Evolutionary conservation across 2,329 filamentous ascomycete genomes (phyloP), one percentile per base, ranked within the genome.

Genomic region (Onygenales sp.): DNA sequence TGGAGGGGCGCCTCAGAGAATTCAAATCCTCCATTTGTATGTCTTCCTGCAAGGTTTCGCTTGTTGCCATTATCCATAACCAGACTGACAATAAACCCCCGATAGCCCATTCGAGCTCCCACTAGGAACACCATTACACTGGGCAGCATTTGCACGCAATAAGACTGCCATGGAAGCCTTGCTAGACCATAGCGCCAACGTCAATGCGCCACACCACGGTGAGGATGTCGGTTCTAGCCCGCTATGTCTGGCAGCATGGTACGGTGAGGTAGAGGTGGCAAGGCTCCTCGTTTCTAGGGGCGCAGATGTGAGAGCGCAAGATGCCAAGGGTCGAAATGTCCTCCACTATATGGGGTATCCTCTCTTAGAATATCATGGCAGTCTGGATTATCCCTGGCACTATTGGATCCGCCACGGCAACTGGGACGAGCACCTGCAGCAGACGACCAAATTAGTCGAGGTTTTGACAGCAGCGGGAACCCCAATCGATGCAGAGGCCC

Each of bases 331-430:
- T 14, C 54, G 62, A 42, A 65, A 65, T 43, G 52, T 53, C 6
- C 54, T 65, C n/a, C 61, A 65, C 45, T 48, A 46, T 31, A 59
- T 65, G 49, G 58, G 59, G 1, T 57, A 58, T 34, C 59, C 59
- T 48, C 52, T 59, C 2, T 61, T 60, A 14, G 61, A 62, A 31
- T 51, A 57, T 49, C 61, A 64, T 59, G 62, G 63, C 6, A 58
- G 58, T 31, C 36, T 64, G 11, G 53, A 56, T 6, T 57, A 61
- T 55, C 51, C 59, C n/a, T 65, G 63, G 63, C 58, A 65, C 47
- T 64, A 62, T 53, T 65, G 63, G 63, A 58, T 64, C n/a, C 62
- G 62, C 6, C 63, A 65, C 43, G 62, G 63, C 1, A 47, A 44
- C 31, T 65, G 61, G 61, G 53, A 62, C 4, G 47, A 56, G 4